Base-by-base conservation (phyloP, 441 rosid genomes). In the Pelargonium myrrhifolium region DNA sequence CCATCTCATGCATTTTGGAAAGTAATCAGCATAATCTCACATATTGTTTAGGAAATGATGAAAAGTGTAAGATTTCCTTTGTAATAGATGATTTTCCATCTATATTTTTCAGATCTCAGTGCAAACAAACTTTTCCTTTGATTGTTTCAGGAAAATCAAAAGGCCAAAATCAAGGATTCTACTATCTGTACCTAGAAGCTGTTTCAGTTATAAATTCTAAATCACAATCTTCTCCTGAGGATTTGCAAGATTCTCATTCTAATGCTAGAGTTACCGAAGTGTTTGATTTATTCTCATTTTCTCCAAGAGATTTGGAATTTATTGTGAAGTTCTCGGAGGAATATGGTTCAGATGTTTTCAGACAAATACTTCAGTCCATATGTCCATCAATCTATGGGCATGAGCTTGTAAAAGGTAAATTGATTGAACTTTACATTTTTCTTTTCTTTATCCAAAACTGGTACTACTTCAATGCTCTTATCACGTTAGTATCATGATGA, bases 351-450 rank as follows among this genome's bases (percentile, higher is more conserved):
- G 96, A 92, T 74, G 81, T 84, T 68, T 92, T 95, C 74, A 84
- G 88, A 56, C 87, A 87, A 77, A 74, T 92, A 68, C 84, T 92
- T 74, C 98, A 92, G 67, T 92, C 98, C 24, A 77, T 90, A 53
- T 95, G 99, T 75, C 99, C 99, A 49, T 95, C 98, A 62, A 95
- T 95, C 53, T 92, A 89, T 72, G 99, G 99, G 18, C 98, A 95
- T 73, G 99, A 92, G 81, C 86, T 87, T 77, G 99, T 95, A 68
- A 95, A 95, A 89, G 99, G 99, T 94, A 67, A 65, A 65, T 22
- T 12, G 26, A 39, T 55, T 65, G 17, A 18, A 15, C 42, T 39
- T 15, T 21, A 11, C 24, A 11, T 67, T 56, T 37, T 15, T 18
- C 61, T 9, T 24, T 21, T 8, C 10, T 56, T 12, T 15, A 26